Evolutionary conservation across 805 yeast species (phyloP), one percentile per base, ranked within the genome.

Genomic region (Candida argentea): DNA sequence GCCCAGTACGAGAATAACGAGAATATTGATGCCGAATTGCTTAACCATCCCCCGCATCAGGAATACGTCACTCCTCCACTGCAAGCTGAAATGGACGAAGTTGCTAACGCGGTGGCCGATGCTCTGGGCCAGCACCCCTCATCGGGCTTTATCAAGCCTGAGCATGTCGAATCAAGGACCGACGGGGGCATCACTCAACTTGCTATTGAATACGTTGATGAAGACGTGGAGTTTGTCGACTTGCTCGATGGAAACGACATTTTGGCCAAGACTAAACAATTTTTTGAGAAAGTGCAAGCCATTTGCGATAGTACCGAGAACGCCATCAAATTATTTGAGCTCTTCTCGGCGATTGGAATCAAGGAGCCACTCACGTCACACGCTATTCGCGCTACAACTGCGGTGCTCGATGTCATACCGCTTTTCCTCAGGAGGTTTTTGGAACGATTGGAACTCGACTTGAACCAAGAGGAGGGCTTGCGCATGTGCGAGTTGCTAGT

Each of bases 11-110:
- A n/a, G 9, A 18, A 18, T 7, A 47, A 48, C 31, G 40, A 38
- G 6, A 34, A 37, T 16, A 32, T 35, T 7, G 36, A 37, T 22
- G 36, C 28, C 4, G 41, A 33, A 1, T 19, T 36, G 32, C 14
- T 28, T 5, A 17, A 26, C 5, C 24, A 20, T 10, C 19, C 22
- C 12, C 28, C 14, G 14, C 18, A 20, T 5, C 15, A 14, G 24
- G 15, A 7, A 8, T 8, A 18, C 7, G 7, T 18, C 7, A 10
- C 7, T 7, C 20, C 7, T 8, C 9, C 7, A 8, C 10, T 18
- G 20, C 20, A 7, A 8, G 20, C 20, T 18, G 20, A 18, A 10
- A 18, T 10, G 7, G 20, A 7, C 20, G 20, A 8, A 18, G 20
- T 10, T 18, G 10, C 20, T 18, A 10, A 7, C 7, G 20, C 10